Conservation (phyloP, 495 filamentous ascomycete species). For the Bombardia bombarda region DNA sequence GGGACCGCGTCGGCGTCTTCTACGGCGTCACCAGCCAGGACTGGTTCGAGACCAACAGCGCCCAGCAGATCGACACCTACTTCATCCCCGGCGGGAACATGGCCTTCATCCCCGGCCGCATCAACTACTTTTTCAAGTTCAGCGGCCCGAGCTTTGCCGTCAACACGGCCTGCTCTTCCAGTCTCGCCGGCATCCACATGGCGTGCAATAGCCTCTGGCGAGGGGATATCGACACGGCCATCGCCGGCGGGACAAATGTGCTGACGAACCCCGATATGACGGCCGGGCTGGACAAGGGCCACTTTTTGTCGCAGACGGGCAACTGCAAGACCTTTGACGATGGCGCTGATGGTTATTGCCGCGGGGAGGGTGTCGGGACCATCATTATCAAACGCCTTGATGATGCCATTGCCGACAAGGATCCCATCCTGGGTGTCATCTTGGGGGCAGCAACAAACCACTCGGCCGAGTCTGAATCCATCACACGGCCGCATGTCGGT, state of each 20-base stretch:
- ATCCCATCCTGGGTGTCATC: conserved; percentile 62
- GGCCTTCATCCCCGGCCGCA: conserved; percentile 73
- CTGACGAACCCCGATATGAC: conserved; percentile 73
- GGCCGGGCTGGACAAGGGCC: conserved; percentile 65
- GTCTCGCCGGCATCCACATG: conserved; percentile 67
- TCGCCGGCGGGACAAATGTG: conserved; percentile 69
- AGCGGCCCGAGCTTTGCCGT: conserved; percentile 70
- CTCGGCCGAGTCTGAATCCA: conserved; percentile 60
- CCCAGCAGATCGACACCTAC: conserved; percentile 80
- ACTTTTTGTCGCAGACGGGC: conserved; percentile 68
- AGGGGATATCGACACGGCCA: conserved; percentile 70
- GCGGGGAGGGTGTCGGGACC: conserved; percentile 58
- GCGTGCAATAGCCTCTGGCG: conserved; percentile 73
- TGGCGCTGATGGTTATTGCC: conserved; percentile 65
- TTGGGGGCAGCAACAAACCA: conserved; percentile 59
- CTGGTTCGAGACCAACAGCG: conserved; percentile 75
- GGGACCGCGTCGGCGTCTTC: conserved; percentile 78
- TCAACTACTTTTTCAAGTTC: conserved; percentile 76
- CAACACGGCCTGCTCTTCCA: conserved; percentile 85
- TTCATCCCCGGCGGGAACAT: conserved; percentile 77
- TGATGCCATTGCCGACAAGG: conserved; percentile 64
- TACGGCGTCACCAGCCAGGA: conserved; percentile 84
- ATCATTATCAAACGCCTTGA: conserved; percentile 64
- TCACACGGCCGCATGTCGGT: conserved; percentile 62
- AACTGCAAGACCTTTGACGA: conserved; percentile 72